phyloP scores from a whole-genome alignment of 192 early-diverging fungal genomes.

The Coemansia sp. region DNA sequence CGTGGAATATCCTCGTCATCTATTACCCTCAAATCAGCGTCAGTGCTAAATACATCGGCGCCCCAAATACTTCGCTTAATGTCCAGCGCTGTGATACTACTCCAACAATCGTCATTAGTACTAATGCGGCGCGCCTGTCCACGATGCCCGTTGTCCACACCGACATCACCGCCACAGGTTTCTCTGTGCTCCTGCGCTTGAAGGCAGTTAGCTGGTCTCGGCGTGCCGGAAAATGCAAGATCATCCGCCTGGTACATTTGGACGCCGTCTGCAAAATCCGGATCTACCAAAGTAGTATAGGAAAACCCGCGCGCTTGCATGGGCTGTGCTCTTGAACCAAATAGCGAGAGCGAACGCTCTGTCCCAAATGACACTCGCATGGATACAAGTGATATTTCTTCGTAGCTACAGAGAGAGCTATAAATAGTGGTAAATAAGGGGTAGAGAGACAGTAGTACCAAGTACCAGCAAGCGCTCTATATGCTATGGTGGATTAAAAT shows the following conservation, averaged over 20 bases:
- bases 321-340: conserved; percentile 8
- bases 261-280: conserved; percentile 3
- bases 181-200: not conserved
- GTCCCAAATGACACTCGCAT: not conserved
- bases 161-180: not conserved
- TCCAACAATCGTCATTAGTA: conserved; percentile 6
- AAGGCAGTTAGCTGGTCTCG: not conserved
- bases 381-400: not conserved
- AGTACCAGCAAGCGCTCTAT: not conserved
- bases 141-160: not conserved
- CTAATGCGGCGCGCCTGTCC: not conserved
- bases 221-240: not conserved
- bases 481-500: too few species aligned
- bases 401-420: not conserved
- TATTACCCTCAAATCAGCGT: not conserved
- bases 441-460: not conserved
- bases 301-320: conserved; percentile 17
- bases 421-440: not conserved
- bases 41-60: not conserved
- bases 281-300: conserved; percentile 18
- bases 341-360: conserved; percentile 6
- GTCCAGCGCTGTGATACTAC: not conserved
- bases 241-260: conserved; percentile 25
- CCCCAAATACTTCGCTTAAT: not conserved
- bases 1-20: conserved; percentile 1